Base-by-base conservation (phyloP, 2,329 filamentous ascomycete genomes). In the Davidsoniella australis region DNA sequence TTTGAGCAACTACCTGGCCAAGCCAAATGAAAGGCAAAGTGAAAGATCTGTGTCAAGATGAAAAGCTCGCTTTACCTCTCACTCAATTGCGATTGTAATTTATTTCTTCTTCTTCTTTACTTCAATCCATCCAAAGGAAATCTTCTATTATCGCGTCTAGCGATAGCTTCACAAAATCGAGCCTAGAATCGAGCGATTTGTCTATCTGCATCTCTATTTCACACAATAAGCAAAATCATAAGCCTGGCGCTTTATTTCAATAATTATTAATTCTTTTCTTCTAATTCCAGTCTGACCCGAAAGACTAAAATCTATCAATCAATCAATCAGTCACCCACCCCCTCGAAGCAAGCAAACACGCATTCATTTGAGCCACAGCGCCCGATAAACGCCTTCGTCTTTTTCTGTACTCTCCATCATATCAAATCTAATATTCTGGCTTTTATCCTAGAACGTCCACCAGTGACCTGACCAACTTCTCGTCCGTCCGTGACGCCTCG, bases 151-250 rank as follows among this genome's bases (percentile, higher is more conserved):
- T 33, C 29, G 29, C 29, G 57, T 63, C 49, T 9, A 12, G 26
- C 14, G 9, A 47, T 36, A 20, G 24, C 4, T n/a, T 23, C 33
- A 26, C 4, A 16, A 17, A n/a, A 42, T 18, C 18, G 29, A 23
- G 44, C 10, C 36, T 42, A 63, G 77, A 76, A 70, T 76, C 76
- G 45, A 81, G 64, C 29, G 29, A 33, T 33, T 33, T 33, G 7
- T 33, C 29, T 33, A 9, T 33, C 41, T 45, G 14, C 17, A 37
- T 49, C 38, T 44, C 7, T 33, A 18, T 45, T 45, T 12, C 12
- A 20, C 43, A 17, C 38, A 33, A 42, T 24, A 23, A 29, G 12
- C 37, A n/a, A 33, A 41, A 3, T 16, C 12, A 10, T 24, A 17
- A 40, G 43, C 23, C 42, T 43, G 41, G 43, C 20, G 42, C 18